Conservation (phyloP, 2,329 filamentous ascomycete species). For the Ramularia collo-cygni region DNA sequence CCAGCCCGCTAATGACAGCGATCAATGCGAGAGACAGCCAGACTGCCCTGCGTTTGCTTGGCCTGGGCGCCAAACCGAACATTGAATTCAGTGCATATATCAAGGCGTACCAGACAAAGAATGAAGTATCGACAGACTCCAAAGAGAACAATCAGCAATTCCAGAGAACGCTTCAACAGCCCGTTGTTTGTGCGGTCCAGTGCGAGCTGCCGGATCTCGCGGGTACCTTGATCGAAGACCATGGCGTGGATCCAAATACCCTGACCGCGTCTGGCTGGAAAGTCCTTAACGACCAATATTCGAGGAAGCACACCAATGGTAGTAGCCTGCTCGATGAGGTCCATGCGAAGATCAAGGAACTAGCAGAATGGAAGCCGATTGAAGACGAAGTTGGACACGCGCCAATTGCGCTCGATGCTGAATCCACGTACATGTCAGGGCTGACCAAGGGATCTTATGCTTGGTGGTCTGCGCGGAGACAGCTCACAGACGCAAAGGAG, state of each 20-base stretch:
- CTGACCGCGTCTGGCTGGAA: conserved; percentile 39
- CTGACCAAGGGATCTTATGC: conserved; percentile 54
- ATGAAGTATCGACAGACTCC: conserved; percentile 29
- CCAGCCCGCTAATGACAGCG: conserved; percentile 53
- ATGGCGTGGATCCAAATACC: conserved; percentile 60
- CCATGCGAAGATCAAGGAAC: conserved; percentile 42
- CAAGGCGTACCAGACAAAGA: conserved; percentile 46
- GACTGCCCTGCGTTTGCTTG: conserved; percentile 55
- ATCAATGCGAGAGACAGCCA: conserved; percentile 47
- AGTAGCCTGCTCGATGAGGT: conserved; percentile 56
- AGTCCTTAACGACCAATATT: conserved; percentile 28
- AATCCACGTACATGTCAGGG: conserved; percentile 44
- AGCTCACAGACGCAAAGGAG: conserved; percentile 34
- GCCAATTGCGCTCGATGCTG: conserved; percentile 35
- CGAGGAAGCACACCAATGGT: conserved; percentile 34
- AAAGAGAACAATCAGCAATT: conserved; percentile 49
- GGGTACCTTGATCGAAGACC: conserved; percentile 46
- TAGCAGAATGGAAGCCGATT: conserved; percentile 43
- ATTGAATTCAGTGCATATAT: conserved; percentile 61
- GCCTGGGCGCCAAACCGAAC: conserved; percentile 52
- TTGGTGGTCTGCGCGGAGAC: conserved; percentile 46
- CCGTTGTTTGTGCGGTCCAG: conserved; percentile 56
- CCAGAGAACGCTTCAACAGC: conserved; percentile 49
- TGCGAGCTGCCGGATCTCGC: conserved; percentile 48
- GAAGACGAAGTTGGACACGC: conserved; percentile 23